A percentile compares a stretch with the other conserved stretches of the same genome.
phyloP scores from a whole-genome alignment of 1,139 yeast genomes.

The Hyphopichia fennica region DNA sequence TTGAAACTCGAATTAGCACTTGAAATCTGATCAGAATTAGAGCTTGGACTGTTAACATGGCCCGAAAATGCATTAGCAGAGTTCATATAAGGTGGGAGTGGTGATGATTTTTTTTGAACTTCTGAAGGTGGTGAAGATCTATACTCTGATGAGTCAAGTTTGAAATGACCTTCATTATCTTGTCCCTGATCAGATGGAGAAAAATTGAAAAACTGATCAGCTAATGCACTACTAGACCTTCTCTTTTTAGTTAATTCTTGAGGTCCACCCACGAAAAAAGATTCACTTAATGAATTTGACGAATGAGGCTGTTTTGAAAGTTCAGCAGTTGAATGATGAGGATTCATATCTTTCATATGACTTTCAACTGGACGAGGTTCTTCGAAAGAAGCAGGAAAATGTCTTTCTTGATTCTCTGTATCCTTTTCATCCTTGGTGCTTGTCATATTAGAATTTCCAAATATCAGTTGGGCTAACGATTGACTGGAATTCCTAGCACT shows the following conservation, averaged over 20 bases:
- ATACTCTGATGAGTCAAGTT: background rate
- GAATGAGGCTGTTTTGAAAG: constrained; percentile 43
- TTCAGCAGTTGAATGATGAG: constrained; percentile 35
- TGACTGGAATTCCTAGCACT: constrained; percentile 44
- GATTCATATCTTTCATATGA: constrained; percentile 31
- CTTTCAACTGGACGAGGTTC: constrained; percentile 27
- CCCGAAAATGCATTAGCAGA: constrained; percentile 46
- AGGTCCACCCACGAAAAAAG: constrained; percentile 23
- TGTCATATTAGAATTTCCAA: constrained; percentile 26
- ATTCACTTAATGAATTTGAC: constrained; percentile 36
- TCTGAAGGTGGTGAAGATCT: constrained; percentile 16
- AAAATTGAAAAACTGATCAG: constrained; percentile 19
- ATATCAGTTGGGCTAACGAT: constrained; percentile 48
- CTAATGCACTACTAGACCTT: constrained; percentile 14
- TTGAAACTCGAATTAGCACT: constrained; percentile 1
- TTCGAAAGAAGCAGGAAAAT: constrained; percentile 20
- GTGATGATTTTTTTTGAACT: constrained; percentile 37
- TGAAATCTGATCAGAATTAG: constrained; percentile 2
- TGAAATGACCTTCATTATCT: background rate
- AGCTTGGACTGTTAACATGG: constrained; percentile 21
- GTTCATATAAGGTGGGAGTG: constrained; percentile 49
- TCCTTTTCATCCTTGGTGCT: constrained; percentile 9
- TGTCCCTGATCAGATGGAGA: background rate
- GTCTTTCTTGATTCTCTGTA: constrained; percentile 8
- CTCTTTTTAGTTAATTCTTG: background rate